Percentiles rank a stretch among this genome's conserved stretches.
phyloP scores from a whole-genome alignment of 2,329 filamentous ascomycete genomes.

The Talaromyces sp. region DNA sequence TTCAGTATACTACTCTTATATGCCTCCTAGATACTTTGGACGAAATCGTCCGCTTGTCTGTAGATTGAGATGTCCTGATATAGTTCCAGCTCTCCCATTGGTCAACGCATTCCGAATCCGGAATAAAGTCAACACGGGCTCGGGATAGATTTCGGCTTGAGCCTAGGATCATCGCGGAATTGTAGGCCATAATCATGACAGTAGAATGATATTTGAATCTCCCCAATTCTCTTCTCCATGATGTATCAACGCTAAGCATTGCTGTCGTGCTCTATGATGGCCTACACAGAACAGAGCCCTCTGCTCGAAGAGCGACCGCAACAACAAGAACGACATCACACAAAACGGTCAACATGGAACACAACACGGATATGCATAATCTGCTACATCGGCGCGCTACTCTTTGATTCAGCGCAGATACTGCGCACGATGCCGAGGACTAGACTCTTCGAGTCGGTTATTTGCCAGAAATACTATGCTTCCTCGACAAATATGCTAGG shows the following conservation, averaged over 20 bases:
- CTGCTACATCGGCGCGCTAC: not conserved
- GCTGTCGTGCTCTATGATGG: not conserved
- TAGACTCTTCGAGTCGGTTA: not conserved
- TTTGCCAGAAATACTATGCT: not conserved
- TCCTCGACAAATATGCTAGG: not conserved
- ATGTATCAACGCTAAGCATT: not conserved
- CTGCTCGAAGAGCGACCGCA: not conserved
- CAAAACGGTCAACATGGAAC: not conserved
- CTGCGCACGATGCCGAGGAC: conserved; percentile 8
- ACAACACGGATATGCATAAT: not conserved
- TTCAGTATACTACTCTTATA: not conserved
- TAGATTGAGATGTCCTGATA: not conserved
- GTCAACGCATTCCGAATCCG: not conserved
- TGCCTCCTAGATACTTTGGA: not conserved
- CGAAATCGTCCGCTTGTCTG: not conserved
- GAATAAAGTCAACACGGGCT: not conserved
- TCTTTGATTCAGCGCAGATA: conserved; percentile 3
- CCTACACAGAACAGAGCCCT: conserved; percentile 2
- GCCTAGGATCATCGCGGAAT: not conserved
- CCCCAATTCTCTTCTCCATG: no score
- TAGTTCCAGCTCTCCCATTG: not conserved
- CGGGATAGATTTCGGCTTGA: not conserved
- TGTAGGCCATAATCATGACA: no score
- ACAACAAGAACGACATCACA: not conserved
- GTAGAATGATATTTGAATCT: no score